Base-by-base conservation (phyloP, 2,329 filamentous ascomycete genomes). In the Monilinia laxa region DNA sequence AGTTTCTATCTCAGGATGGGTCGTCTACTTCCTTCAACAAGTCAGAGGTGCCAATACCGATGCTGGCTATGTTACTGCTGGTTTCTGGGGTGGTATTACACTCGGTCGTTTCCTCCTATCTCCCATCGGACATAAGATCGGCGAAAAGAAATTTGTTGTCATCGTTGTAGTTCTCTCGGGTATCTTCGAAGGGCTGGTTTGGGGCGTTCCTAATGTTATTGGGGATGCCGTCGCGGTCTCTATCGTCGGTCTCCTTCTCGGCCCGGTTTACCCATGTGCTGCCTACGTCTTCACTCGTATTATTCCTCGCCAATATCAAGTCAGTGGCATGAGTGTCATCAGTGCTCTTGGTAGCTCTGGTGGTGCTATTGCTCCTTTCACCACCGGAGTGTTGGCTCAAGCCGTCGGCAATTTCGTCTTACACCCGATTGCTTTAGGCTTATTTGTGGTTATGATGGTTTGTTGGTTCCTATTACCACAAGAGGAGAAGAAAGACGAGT, bases 1-100 rank as follows among this genome's bases (percentile, higher is more conserved):
- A 78, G 91, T 96, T 20, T 88, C 88, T 18, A 91, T 94, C 70
- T 91, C 89, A 0, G 91, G 92, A 64, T 96, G 92, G 92, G 89
- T 94, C 59, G 92, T 94, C 69, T 92, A 90, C 2, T 96, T 93
- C 79, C 80, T 96, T 51, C 92, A 95, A 77, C 84, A 84, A 60
- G 85, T 87, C 69, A 87, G 91, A 49, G 91, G 90, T 18, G 83
- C 90, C 71, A 90, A 90, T 9, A 81, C 84, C 0, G 81, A 83
- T 4, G 90, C 95, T 23, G 92, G 92, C 47, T 95, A 95, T 76
- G 90, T 95, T 28, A 92, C 90, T 1, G 83, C 90, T 1, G 84
- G 87, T 14, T 88, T 88, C 77, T 86, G 88, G 88, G 87, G 79
- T 2, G 90, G 91, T 67, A 92, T 94, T 73, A 93, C 90, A 0